These are phyloP conservation scores for Populus nigra DNA, from an alignment of 345 rosid species.

Conservation along the genomic window DNA sequence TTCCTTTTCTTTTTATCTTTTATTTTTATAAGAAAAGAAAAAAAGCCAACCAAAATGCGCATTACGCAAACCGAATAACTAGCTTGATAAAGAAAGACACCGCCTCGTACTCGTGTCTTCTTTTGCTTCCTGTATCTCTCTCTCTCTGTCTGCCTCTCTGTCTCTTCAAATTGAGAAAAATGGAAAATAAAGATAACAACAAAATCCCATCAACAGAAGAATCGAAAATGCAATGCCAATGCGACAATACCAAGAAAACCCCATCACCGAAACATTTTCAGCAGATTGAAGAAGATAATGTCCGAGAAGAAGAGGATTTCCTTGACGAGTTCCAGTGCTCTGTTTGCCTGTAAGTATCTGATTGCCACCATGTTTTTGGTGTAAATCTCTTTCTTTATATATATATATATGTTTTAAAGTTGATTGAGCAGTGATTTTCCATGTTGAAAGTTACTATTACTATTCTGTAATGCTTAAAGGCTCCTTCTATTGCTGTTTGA, in stretches of 20 bases:
- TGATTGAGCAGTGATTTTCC: not conserved
- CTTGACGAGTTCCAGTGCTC: not conserved
- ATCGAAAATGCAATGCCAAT: not conserved
- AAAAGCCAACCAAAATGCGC: too few relatives aligned
- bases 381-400: not conserved
- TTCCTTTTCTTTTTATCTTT: too few relatives aligned
- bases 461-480: not conserved
- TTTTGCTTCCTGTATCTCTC: not conserved
- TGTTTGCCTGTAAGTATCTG: constrained; percentile 11
- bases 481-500: not conserved
- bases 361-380: not conserved
- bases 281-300: not conserved
- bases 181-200: not conserved
- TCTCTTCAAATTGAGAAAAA: not conserved
- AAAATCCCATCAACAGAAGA: not conserved
- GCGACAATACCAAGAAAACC: not conserved
- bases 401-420: not conserved
- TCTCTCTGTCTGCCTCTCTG: not conserved
- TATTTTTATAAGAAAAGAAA: too few relatives aligned
- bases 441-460: not conserved
- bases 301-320: constrained; percentile 8
- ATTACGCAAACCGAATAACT: too few relatives aligned
- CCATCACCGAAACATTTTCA: not conserved
- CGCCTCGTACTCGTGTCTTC: not conserved
- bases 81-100: not conserved